These are phyloP conservation scores for Prunus mongolica DNA, from an alignment of 306 rosid species.

Conservation along the genomic window DNA sequence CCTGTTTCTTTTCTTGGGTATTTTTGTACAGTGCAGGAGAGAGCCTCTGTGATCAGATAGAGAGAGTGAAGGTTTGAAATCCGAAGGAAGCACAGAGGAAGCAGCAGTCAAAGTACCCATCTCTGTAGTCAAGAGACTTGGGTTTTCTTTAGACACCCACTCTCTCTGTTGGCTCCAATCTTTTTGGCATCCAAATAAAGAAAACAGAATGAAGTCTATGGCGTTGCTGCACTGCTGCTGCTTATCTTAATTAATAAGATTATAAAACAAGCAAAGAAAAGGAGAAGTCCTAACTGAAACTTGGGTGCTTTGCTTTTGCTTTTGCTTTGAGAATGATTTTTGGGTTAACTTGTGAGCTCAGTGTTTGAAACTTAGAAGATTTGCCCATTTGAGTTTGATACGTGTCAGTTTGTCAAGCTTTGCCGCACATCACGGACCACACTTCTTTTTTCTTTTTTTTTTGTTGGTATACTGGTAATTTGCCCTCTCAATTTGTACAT, in stretches of 20 bases:
- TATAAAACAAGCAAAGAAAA: neutral
- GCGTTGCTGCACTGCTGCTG: neutral
- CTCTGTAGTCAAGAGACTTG: neutral
- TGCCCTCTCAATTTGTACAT: fast-evolving
- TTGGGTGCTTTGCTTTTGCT: neutral
- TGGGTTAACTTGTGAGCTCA: slow-evolving; percentile 17
- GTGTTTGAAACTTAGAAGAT: neutral
- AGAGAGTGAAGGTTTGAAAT: slow-evolving; percentile 39
- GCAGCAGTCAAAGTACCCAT: slow-evolving; percentile 57
- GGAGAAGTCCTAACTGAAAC: neutral
- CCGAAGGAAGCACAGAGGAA: slow-evolving; percentile 53
- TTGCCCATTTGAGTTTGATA: neutral
- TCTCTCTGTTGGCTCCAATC: slow-evolving; percentile 17
- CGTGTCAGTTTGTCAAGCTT: slow-evolving; percentile 35
- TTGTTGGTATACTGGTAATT: too few relatives aligned
- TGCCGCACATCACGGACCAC: neutral
- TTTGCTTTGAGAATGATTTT: neutral
- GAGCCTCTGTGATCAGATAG: slow-evolving; percentile 26
- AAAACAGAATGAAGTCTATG: too few relatives aligned
- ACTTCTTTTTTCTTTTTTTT: neutral
- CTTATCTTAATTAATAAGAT: neutral
- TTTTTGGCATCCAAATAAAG: neutral
- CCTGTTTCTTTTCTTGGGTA: slow-evolving; percentile 42
- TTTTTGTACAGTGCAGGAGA: slow-evolving; percentile 26
- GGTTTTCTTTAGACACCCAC: neutral